phyloP scores from a whole-genome alignment of 257 asterid species.

The Solanum virginianum region DNA sequence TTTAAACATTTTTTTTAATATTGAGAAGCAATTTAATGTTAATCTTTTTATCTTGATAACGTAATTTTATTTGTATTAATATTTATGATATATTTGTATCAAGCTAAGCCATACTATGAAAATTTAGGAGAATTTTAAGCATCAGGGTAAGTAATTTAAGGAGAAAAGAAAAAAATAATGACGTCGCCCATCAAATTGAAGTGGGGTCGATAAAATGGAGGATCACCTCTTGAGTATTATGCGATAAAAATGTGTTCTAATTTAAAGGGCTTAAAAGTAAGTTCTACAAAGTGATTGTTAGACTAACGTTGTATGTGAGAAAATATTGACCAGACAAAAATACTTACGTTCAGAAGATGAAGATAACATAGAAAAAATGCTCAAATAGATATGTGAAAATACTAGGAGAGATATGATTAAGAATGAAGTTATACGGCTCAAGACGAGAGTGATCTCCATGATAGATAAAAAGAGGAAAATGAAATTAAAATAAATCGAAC shows the following conservation, averaged over 20 bases:
- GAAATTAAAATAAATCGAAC: no score
- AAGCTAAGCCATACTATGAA: background rate
- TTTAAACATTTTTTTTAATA: background rate
- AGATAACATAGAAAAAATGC: no score
- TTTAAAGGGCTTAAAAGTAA: background rate
- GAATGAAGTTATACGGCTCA: no score
- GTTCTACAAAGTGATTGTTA: background rate
- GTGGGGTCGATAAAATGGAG: background rate
- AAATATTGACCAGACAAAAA: no score
- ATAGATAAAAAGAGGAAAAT: no score
- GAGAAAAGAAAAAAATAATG: background rate
- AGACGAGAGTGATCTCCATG: background rate
- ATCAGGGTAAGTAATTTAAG: background rate
- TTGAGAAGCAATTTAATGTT: background rate
- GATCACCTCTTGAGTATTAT: background rate
- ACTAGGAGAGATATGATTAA: background rate
- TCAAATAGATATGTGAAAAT: background rate
- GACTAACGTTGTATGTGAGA: no score
- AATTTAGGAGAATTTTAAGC: background rate
- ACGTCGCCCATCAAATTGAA: background rate
- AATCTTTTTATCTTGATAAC: background rate
- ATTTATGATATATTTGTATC: background rate
- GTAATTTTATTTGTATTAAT: background rate
- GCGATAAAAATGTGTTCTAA: background rate
- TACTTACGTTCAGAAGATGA: no score